phyloP scores from a whole-genome alignment of 2,329 filamentous ascomycete genomes.

The Penicillium janthinellum region DNA sequence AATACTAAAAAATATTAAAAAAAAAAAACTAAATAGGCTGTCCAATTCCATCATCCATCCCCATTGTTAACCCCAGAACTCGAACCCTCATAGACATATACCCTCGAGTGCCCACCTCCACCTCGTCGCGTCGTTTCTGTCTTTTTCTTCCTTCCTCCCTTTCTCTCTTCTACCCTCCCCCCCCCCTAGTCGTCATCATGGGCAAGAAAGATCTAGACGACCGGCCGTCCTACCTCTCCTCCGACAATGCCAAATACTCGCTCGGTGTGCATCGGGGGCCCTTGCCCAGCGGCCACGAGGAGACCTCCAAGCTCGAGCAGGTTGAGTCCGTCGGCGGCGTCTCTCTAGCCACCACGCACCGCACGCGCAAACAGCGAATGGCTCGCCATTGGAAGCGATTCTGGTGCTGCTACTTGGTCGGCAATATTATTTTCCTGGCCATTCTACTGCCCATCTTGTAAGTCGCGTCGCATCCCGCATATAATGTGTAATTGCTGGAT shows the following conservation, averaged over 20 bases:
- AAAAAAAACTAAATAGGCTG: background rate
- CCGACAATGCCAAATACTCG: conserved; percentile 34
- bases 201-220: conserved; percentile 24
- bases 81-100: background rate
- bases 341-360: conserved; percentile 28
- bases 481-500: background rate
- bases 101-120: background rate
- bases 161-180: background rate
- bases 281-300: conserved; percentile 19
- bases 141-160: background rate
- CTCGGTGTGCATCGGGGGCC: conserved; percentile 36
- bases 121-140: background rate
- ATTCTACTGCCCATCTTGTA: conserved; percentile 46
- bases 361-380: conserved; percentile 31
- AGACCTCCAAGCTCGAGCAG: conserved; percentile 28
- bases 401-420: conserved; percentile 43
- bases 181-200: conserved; percentile 20
- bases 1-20: background rate
- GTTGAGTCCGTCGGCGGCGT: conserved; percentile 32
- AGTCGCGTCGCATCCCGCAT: conserved; percentile 13
- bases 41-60: background rate
- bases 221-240: conserved; percentile 29
- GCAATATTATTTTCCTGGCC: conserved; percentile 39
- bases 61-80: background rate
- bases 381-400: conserved; percentile 42